These are phyloP conservation scores for Cladorrhinum samala DNA, from an alignment of 495 filamentous ascomycete genomes.

Conservation along the genomic window DNA sequence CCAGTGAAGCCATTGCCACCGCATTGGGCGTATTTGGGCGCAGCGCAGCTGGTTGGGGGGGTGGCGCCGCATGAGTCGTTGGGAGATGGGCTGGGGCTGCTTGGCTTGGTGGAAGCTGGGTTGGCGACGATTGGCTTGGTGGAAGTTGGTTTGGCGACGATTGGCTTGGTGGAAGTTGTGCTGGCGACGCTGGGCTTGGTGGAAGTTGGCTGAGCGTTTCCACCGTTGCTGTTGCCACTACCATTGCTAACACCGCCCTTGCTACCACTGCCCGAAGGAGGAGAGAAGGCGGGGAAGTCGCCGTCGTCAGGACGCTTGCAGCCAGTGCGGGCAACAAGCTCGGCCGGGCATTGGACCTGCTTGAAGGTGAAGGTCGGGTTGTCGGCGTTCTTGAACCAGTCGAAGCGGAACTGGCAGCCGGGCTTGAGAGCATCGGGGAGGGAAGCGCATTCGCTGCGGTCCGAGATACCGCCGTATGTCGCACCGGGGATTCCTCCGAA, in stretches of 20 bases:
- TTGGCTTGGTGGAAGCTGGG: neutral
- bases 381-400: slow-evolving; percentile 52
- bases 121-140: too few relatives aligned
- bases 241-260: too few relatives aligned
- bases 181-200: neutral
- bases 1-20: slow-evolving; percentile 38
- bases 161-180: slow-evolving; percentile 6
- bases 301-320: slow-evolving; percentile 35
- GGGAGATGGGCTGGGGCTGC: too few relatives aligned
- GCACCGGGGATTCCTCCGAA: slow-evolving; percentile 50
- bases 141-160: slow-evolving; percentile 4
- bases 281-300: slow-evolving; percentile 23
- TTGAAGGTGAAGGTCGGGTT: slow-evolving; percentile 50
- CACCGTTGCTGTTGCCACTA: too few relatives aligned
- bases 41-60: slow-evolving; percentile 11
- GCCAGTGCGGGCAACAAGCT: slow-evolving; percentile 45
- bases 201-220: neutral
- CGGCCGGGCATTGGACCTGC: slow-evolving; percentile 50
- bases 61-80: neutral
- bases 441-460: slow-evolving; percentile 39
- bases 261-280: slow-evolving; percentile 9
- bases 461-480: slow-evolving; percentile 50
- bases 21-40: slow-evolving; percentile 40
- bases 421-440: slow-evolving; percentile 46
- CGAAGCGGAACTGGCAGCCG: slow-evolving; percentile 55